Percentiles rank a stretch among this genome's conserved stretches.
phyloP scores from a whole-genome alignment of 2,329 filamentous ascomycete genomes.

The Hypoxylon sp. region DNA sequence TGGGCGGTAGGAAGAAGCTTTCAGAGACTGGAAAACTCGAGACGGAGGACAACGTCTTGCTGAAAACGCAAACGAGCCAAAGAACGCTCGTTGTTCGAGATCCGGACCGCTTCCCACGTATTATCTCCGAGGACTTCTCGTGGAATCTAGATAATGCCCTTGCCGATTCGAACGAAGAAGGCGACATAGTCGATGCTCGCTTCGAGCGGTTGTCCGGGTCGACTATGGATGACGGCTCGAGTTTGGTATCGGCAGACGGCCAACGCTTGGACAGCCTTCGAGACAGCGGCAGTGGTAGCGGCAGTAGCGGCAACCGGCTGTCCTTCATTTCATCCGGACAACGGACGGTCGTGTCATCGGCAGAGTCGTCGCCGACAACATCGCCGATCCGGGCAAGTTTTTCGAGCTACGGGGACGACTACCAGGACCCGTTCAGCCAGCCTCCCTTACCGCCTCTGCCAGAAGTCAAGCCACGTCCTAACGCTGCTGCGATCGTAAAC shows the following conservation, averaged over 20 bases:
- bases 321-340: conserved; percentile 69
- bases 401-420: conserved; percentile 49
- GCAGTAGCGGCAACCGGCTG: conserved; percentile 59
- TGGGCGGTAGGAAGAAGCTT: conserved; percentile 71
- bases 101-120: conserved; percentile 54
- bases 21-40: conserved; percentile 67
- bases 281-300: conserved; percentile 57
- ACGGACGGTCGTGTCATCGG: conserved; percentile 66
- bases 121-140: conserved; percentile 49
- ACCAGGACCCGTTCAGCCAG: conserved; percentile 36
- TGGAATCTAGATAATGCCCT: conserved; percentile 44
- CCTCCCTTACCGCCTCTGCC: conserved; percentile 31
- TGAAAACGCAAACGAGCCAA: conserved; percentile 54
- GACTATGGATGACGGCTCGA: conserved; percentile 62
- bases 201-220: conserved; percentile 49
- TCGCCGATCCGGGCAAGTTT: conserved; percentile 65
- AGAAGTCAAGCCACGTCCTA: conserved; percentile 58
- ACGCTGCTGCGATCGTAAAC: conserved; percentile 59
- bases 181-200: conserved; percentile 41
- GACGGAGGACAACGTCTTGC: conserved; percentile 44
- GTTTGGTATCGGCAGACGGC: conserved; percentile 65
- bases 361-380: conserved; percentile 63
- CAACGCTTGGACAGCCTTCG: conserved; percentile 64
- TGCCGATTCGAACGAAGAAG: conserved; percentile 40
- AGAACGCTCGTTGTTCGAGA: conserved; percentile 58